Evolutionary conservation across 345 rosid genomes (phyloP), one percentile per base, ranked within the genome.

Genomic region (Cardiospermum halicacabum): DNA sequence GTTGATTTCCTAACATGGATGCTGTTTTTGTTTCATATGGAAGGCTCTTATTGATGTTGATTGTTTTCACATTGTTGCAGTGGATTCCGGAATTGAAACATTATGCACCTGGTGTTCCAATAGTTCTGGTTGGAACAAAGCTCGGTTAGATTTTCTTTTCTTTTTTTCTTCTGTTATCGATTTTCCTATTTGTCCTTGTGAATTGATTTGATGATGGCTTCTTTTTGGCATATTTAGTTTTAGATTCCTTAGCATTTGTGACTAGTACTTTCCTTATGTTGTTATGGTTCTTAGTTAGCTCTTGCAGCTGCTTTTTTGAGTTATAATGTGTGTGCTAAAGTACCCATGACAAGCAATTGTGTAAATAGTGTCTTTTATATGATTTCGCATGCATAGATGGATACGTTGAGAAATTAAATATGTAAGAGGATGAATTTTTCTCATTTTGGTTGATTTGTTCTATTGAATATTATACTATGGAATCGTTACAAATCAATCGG

Each of bases 1-100:
- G 6, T 1, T 2, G 9, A 4, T 34, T 34, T 34, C 39, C 39
- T 11, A 34, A 34, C 9, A 3, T 39, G 25, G 18, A 28, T 18
- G 43, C n/a, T n/a, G 3, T 8, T 3, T 36, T 3, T 10, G 1
- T 31, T 34, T 36, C 36, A 7, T 45, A 31, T n/a, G n/a, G n/a
- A n/a, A n/a, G 30, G 45, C 36, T 56, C 2, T 21, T 11, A 49
- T 58, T 47, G 51, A 27, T 37, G 25, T 62, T 50, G n/a, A n/a
- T n/a, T n/a, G n/a, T 2, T 16, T 47, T n/a, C n/a, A n/a, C n/a
- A 27, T 59, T 61, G 51, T 70, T 77, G 42, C 86, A 88, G 99
- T 94, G 99, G 99, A 94, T 94, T 76, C 97, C 99, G 2, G 99
- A 94, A 82, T 72, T 91, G 81, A 86, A 81, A 79, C 97, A 94